These are phyloP conservation scores for Pelargonium fulgidum DNA, from an alignment of 441 rosid genomes.

Conservation along the genomic window DNA sequence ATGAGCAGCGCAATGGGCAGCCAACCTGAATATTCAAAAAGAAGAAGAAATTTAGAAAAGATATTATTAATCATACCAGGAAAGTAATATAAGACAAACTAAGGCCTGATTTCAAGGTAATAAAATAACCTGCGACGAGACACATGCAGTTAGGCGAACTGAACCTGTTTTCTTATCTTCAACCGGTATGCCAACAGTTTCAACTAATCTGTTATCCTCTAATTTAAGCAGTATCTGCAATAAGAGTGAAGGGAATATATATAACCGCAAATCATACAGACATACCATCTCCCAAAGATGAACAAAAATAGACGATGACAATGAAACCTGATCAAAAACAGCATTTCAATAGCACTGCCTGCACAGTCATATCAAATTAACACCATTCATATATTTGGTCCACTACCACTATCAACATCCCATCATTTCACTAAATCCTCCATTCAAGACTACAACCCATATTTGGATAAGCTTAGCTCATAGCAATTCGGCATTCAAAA, in stretches of 20 bases:
- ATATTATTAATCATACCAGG: background rate
- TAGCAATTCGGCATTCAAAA: no score
- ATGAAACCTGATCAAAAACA: conserved; percentile 2
- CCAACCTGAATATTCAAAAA: conserved; percentile 56
- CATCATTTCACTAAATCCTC: background rate
- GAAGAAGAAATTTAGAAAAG: background rate
- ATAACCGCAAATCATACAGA: background rate
- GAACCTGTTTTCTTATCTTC: conserved; percentile 57
- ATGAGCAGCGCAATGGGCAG: conserved; percentile 83
- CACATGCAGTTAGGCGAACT: conserved; percentile 77
- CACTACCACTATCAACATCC: background rate
- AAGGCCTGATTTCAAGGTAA: background rate
- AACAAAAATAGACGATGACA: background rate
- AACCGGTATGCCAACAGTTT: conserved; percentile 93
- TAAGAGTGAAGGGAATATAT: background rate
- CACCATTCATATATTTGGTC: background rate
- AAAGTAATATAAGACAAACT: background rate
- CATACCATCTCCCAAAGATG: no score
- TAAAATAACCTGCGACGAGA: conserved; percentile 74
- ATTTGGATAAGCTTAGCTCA: no score
- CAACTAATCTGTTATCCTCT: conserved; percentile 76
- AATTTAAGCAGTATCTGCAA: conserved; percentile 66
- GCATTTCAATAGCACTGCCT: background rate
- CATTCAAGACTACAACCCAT: no score
- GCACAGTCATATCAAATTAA: background rate